A percentile compares a stretch with the other conserved stretches of the same genome.
These are phyloP conservation scores for Diplodia seriata DNA, from an alignment of 2,329 filamentous ascomycete genomes.

Conservation along the genomic window DNA sequence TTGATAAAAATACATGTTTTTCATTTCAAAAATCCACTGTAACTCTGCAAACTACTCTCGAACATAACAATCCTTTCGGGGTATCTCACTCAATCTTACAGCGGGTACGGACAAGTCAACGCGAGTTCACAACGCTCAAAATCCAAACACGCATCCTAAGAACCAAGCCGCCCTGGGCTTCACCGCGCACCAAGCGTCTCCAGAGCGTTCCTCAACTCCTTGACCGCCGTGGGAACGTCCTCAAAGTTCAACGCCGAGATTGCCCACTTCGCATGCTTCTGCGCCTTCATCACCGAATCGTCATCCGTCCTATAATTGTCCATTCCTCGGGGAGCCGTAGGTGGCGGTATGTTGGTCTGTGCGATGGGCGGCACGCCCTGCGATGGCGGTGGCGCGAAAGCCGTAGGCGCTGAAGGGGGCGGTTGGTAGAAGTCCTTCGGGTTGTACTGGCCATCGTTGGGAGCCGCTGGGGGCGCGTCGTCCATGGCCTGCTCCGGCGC, in stretches of 20 bases:
- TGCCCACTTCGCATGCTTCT: slow-evolving; percentile 97
- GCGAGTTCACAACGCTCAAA: not conserved
- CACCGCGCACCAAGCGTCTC: slow-evolving; percentile 69
- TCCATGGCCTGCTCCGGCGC: slow-evolving; percentile 42
- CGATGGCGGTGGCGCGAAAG: not conserved
- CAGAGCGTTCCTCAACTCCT: slow-evolving; percentile 80
- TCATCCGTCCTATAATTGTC: slow-evolving; percentile 66
- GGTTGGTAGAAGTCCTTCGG: slow-evolving; percentile 45
- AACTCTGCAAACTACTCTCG: not conserved
- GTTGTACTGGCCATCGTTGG: slow-evolving; percentile 34
- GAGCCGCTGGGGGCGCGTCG: slow-evolving; percentile 33
- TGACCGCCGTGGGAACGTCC: slow-evolving; percentile 87
- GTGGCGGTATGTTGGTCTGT: slow-evolving; percentile 37
- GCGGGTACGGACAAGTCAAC: slow-evolving; percentile 2
- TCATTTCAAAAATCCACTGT: not conserved
- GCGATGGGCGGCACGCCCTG: slow-evolving; percentile 35
- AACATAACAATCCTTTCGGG: slow-evolving; percentile 11
- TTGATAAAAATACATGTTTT: not conserved
- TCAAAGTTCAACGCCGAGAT: slow-evolving; percentile 97
- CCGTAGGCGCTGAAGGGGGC: slow-evolving; percentile 29
- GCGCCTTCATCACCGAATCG: slow-evolving; percentile 74
- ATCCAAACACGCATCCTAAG: not conserved
- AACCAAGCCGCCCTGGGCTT: not conserved
- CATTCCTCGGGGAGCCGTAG: slow-evolving; percentile 29
- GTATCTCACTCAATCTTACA: slow-evolving; percentile 27